Evolutionary conservation across 2,329 filamentous ascomycete genomes (phyloP), one percentile per base, ranked within the genome.

Genomic region (Alternaria sp.): DNA sequence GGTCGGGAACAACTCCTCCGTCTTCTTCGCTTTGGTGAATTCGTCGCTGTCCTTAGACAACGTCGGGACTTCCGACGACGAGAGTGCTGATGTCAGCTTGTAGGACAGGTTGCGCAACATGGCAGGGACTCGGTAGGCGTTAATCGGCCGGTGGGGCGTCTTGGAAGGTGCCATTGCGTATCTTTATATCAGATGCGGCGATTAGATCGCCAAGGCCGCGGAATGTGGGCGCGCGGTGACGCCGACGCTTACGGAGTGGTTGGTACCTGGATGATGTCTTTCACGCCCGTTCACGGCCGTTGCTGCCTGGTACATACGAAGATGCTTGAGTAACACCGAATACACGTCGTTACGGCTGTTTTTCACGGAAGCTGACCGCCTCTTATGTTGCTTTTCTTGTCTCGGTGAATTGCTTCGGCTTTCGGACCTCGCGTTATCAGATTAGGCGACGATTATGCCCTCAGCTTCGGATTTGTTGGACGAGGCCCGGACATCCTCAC

Each of bases 1-100:
- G 71, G 87, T 88, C 56, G 89, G 84, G 79, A 98, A 98, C 10
- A 98, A 85, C 33, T 83, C 80, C 45, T 82, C 81, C 50, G 79
- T 80, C 47, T 81, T 80, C 10, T 81, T 78, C 25, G 84, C 83
- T 25, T 82, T 86, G 45, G 75, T 70, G 71, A 88, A 87, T 25
- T 82, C 82, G 62, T 78, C 78, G 47, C 71, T 67, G 10, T 75
- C 73, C 55, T 76, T 78, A 5, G 28, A 3, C 26, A 64, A 20
- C 6, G 71, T 75, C 5, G 78, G 71, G 9, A 78, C 69, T 12
- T 72, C 75, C n/a, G 72, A 73, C 50, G 70, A 72, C 30, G 72
- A 78, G 10, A 75, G 65, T 2, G 72, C 71, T 30, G 77, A 76
- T 1, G 74, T 68, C 37, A 80, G 74, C 67, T 76, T 78, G 67